Evolutionary conservation across 2,329 filamentous ascomycete genomes (phyloP), one percentile per base, ranked within the genome.

Genomic region (Xylariaceae sp.): DNA sequence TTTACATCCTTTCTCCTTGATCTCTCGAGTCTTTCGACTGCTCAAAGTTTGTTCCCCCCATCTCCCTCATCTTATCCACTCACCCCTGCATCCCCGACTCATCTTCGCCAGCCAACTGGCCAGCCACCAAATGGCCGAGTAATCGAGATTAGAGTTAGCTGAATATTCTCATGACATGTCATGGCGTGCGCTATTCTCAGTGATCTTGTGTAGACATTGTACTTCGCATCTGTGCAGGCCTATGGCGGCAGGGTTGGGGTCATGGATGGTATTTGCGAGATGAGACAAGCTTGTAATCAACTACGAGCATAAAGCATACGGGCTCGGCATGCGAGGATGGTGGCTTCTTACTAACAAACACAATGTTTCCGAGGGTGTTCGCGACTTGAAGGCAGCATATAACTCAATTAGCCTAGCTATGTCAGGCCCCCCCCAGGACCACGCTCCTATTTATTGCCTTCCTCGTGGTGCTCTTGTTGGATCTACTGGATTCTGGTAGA

Each of bases 31-130:
- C 30, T 33, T 8, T 50, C 32, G 43, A 32, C 47, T 51, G 26
- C 39, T 45, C 46, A 59, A 55, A 58, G 48, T 55, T 60, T 58
- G 51, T 57, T 60, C 51, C 53, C 54, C 54, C 54, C 50, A 57
- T 50, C 43, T 30, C 32, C 35, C 30, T 41, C 50, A 55, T 52
- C 57, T 50, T 55, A 55, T 49, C 55, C 57, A 58, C 55, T 41
- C 51, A 53, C 57, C 57, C 57, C 54, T 57, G 57, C 53, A 54
- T 41, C 26, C 50, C 47, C 48, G 54, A 52, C 47, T 51, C 50
- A 40, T 45, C 36, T 50, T 59, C 44, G 50, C 53, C 35, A 56
- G 42, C 56, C 46, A 58, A 47, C 47, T 44, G 53, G 51, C 55
- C 49, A 48, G 52, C 46, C 50, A 49, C 58, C 47, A 45, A 54